Conservation (phyloP, 352 stramenopile genomes). For the Phytophthora sansomeana region DNA sequence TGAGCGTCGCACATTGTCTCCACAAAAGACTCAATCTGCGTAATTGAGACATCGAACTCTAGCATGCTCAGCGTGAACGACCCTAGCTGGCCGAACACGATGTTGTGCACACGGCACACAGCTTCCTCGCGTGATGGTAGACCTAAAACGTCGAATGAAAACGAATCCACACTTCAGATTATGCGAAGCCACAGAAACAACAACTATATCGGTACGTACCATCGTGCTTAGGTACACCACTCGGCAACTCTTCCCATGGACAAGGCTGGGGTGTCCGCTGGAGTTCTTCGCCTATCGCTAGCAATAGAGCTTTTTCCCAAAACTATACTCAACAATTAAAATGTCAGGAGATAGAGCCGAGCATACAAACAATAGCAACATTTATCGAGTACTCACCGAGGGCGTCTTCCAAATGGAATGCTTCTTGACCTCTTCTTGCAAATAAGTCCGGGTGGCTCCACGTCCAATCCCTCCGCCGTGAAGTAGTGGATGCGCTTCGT, state of each 20-base stretch:
- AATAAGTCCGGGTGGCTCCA: constrained; percentile 69
- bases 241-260: constrained; percentile 84
- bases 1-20: constrained; percentile 90
- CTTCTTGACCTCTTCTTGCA: constrained; percentile 87
- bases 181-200: not conserved
- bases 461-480: constrained; percentile 48
- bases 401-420: constrained; percentile 88
- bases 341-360: not conserved
- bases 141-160: constrained; percentile 30
- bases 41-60: constrained; percentile 82
- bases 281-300: constrained; percentile 85
- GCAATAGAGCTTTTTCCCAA: constrained; percentile 86
- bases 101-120: constrained; percentile 87
- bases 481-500: constrained; percentile 42
- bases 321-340: constrained; percentile 46
- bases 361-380: not conserved
- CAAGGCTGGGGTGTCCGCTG: constrained; percentile 78
- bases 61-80: constrained; percentile 91
- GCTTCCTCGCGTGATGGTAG: constrained; percentile 80
- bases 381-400: constrained; percentile 39
- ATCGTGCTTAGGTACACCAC: constrained; percentile 53
- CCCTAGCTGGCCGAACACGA: constrained; percentile 86
- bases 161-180: constrained; percentile 13
- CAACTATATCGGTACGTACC: constrained; percentile 31
- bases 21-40: constrained; percentile 87